These are phyloP conservation scores for Daldinia loculata DNA, from an alignment of 495 filamentous ascomycete genomes.

Conservation along the genomic window DNA sequence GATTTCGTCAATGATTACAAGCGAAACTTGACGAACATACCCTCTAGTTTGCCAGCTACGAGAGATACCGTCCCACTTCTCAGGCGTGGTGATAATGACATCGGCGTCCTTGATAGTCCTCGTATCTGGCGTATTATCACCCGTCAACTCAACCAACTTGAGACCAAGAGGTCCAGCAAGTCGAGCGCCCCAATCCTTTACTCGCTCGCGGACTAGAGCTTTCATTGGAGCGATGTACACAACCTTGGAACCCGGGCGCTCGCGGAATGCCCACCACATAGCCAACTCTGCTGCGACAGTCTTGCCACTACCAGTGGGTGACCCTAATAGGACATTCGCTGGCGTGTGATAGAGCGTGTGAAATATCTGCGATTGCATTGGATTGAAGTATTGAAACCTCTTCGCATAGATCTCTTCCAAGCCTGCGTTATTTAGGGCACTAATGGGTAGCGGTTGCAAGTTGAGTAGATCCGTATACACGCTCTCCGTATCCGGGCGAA, in stretches of 20 bases:
- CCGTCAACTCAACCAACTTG: slow-evolving; percentile 94
- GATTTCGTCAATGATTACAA: slow-evolving; percentile 99
- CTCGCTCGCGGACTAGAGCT: slow-evolving; percentile 93
- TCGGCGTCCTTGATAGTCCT: slow-evolving; percentile 93
- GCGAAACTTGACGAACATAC: slow-evolving; percentile 92
- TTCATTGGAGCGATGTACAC: slow-evolving; percentile 99
- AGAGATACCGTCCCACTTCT: slow-evolving; percentile 99
- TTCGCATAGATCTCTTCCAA: slow-evolving; percentile 88
- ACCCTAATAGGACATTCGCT: slow-evolving; percentile 93
- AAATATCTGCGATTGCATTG: slow-evolving; percentile 99
- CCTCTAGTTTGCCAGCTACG: slow-evolving; percentile 97
- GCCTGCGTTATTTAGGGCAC: slow-evolving; percentile 84
- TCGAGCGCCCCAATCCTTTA: slow-evolving; percentile 90
- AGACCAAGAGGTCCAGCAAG: slow-evolving; percentile 86
- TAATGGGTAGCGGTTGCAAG: slow-evolving; percentile 88
- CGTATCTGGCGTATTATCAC: slow-evolving; percentile 97
- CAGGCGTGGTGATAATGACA: slow-evolving; percentile 97
- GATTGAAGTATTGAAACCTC: slow-evolving; percentile 96
- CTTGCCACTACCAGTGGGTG: slow-evolving; percentile 96
- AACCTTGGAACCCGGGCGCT: slow-evolving; percentile 94
- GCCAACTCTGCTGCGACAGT: slow-evolving; percentile 94
- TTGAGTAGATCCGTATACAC: slow-evolving; percentile 94
- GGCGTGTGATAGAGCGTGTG: slow-evolving; percentile 92
- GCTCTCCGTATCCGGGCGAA: slow-evolving; percentile 95
- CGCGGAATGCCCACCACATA: slow-evolving; percentile 99